These are phyloP conservation scores for Trypanosoma grayi DNA, from an alignment of 208 protist species.

Conservation along the genomic window DNA sequence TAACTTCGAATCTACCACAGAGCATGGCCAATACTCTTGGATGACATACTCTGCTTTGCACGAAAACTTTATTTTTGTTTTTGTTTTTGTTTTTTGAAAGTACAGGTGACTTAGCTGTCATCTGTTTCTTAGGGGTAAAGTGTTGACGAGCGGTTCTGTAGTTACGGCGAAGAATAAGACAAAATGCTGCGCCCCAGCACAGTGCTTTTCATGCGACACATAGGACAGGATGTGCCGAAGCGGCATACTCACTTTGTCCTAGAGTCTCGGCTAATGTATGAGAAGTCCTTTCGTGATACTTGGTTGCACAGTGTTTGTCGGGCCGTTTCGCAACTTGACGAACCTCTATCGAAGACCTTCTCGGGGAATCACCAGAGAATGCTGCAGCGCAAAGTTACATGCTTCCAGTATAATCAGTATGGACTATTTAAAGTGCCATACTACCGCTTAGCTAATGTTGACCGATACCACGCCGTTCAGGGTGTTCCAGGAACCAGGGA, in stretches of 20 bases:
- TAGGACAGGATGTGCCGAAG: slow-evolving; percentile 85
- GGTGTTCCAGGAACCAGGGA: slow-evolving; percentile 79
- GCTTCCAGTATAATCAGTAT: slow-evolving; percentile 91
- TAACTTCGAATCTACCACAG: no score
- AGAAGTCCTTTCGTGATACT: slow-evolving; percentile 91
- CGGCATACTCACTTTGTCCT: slow-evolving; percentile 87
- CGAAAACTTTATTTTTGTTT: slow-evolving; percentile 3
- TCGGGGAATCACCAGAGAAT: slow-evolving; percentile 65
- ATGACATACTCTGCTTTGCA: no score
- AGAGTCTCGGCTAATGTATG: slow-evolving; percentile 84
- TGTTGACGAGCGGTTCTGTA: no score
- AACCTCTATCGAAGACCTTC: slow-evolving; percentile 78
- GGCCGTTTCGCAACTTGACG: slow-evolving; percentile 70
- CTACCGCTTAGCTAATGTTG: slow-evolving; percentile 82
- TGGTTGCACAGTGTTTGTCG: slow-evolving; percentile 84
- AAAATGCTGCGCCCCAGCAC: slow-evolving; percentile 43
- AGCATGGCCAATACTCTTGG: no score
- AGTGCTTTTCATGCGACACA: slow-evolving; percentile 64
- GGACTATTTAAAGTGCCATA: slow-evolving; percentile 82
- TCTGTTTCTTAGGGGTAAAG: no score
- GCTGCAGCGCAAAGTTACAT: slow-evolving; percentile 85
- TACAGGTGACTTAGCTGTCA: no score
- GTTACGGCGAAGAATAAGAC: background rate
- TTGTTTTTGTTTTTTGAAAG: slow-evolving; percentile 1
- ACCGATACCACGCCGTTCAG: slow-evolving; percentile 79